Evolutionary conservation across 345 rosid genomes (phyloP).

Genomic region (Schrenkiella parvula): DNA sequence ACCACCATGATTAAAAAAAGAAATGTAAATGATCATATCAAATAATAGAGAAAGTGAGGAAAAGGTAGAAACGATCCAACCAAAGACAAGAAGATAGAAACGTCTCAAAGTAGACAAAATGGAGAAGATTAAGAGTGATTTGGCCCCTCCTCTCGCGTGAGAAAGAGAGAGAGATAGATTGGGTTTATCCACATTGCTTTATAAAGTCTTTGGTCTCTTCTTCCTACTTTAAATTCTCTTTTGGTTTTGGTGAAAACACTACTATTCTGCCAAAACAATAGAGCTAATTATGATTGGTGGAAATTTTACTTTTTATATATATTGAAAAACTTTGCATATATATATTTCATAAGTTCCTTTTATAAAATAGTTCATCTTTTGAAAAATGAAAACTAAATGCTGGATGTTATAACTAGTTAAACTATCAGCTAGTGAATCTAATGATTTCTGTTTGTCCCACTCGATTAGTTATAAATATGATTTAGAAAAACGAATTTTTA

Average conservation of each 20-base stretch:
- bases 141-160: slow-evolving; percentile 11
- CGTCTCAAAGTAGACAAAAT: slow-evolving; percentile 7
- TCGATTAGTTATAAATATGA: neutral
- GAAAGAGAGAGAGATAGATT: neutral
- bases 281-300: neutral
- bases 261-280: neutral
- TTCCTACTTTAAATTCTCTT: slow-evolving; percentile 14
- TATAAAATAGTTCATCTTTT: neutral
- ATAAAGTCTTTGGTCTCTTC: slow-evolving; percentile 25
- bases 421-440: neutral
- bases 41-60: neutral
- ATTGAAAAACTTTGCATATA: neutral
- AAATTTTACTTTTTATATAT: neutral
- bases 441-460: neutral
- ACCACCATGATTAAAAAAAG: neutral
- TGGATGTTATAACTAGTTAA: neutral
- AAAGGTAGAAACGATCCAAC: neutral
- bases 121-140: slow-evolving; percentile 14
- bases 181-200: slow-evolving; percentile 30
- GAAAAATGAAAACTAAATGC: neutral
- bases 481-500: neutral
- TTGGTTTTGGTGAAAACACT: slow-evolving; percentile 27
- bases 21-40: neutral
- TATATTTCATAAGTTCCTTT: neutral
- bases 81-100: slow-evolving; percentile 9